phyloP scores from a whole-genome alignment of 73 alveolate species.

The Urostyla sp. region DNA sequence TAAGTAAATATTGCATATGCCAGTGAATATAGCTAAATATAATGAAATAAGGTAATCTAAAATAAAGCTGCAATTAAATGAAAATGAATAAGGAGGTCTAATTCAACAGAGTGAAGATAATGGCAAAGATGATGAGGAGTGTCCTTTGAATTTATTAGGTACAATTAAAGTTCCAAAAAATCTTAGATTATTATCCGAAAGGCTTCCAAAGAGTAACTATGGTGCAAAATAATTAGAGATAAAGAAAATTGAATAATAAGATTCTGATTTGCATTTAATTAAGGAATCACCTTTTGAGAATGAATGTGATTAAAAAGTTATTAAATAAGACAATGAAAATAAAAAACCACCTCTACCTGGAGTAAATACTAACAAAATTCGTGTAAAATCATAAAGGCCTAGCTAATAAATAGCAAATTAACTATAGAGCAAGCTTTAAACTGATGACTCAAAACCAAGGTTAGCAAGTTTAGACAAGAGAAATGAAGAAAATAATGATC shows the following conservation, averaged over 20 bases:
- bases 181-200: slow-evolving; percentile 55
- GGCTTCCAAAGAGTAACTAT: slow-evolving; percentile 74
- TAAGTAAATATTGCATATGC: slow-evolving; percentile 35
- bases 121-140: slow-evolving; percentile 8
- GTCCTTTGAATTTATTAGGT: slow-evolving; percentile 59
- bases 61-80: slow-evolving; percentile 11
- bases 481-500: background rate
- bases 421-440: too few relatives aligned
- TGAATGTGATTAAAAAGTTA: background rate
- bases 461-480: background rate
- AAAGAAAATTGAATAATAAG: background rate
- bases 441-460: too few relatives aligned
- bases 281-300: slow-evolving; percentile 19
- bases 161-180: slow-evolving; percentile 73
- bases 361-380: too few relatives aligned
- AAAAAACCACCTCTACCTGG: background rate
- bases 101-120: background rate
- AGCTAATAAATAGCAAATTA: too few relatives aligned
- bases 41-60: slow-evolving; percentile 19
- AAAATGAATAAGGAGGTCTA: background rate
- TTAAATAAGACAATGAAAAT: background rate
- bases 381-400: too few relatives aligned
- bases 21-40: slow-evolving; percentile 14
- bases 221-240: slow-evolving; percentile 7
- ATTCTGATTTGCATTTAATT: background rate